Evolutionary conservation across 176 grass and related monocot genomes (phyloP), one percentile per base, ranked within the genome.

Genomic region (Carex myosuroides): DNA sequence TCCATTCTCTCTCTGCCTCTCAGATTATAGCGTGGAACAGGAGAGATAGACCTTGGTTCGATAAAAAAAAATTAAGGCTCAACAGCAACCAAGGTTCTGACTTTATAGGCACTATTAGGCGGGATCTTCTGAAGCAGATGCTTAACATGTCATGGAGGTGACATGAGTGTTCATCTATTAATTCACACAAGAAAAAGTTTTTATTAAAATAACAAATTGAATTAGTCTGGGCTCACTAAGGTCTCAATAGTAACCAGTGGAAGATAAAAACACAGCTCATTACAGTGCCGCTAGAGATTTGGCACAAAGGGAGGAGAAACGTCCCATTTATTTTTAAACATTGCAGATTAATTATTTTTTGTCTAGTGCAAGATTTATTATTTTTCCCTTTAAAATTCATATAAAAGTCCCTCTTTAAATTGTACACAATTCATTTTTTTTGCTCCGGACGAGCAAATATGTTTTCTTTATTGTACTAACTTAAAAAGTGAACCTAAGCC

Each of bases 71-170:
- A 44, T 65, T 81, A 10, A 65, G 26, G 67, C 29, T 75, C 20
- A 33, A 70, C 83, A 52, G 56, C 14, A 59, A 74, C 55, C 83
- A 63, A 85, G 64, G 83, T 46, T 85, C 69, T 85, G 83, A 77
- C 83, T 85, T 85, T 35, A 64, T 63, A 50, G 18, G 17, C 77
- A 50, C 20, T 73, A 10, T 50, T 50, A 50, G 46, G 46, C 10
- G 18, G 26, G 54, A 60, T 80, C 55, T 60, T 60, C 0, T 80
- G 26, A 58, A 14, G 24, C 54, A 80, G 16, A 35, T 74, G 8
- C 8, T 20, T 18, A 33, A 60, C 54, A 60, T 80, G 77, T 10
- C 54, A 79, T 80, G 77, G 26, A 58, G 7, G 29, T 79, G n/a
- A 44, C 2, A 32, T 16, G 5, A 13, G 37, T 46, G 35, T 10